Base-by-base conservation (phyloP, 106 monocot genomes). In the Vanilla planifolia region DNA sequence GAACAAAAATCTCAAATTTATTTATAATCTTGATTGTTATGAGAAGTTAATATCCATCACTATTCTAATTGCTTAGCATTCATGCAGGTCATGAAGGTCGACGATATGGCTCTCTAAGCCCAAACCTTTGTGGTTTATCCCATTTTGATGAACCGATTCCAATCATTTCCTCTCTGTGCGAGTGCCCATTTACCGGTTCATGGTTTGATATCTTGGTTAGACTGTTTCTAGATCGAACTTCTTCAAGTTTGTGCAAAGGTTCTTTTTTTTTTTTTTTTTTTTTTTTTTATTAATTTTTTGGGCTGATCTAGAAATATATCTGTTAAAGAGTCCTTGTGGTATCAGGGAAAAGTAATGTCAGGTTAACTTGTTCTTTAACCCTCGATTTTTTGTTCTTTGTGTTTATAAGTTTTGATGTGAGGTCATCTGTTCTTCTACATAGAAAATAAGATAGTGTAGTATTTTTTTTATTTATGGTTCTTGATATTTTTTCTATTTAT, bases 11-110 rank as follows among this genome's bases (percentile, higher is more conserved):
- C n/a, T n/a, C n/a, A n/a, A n/a, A n/a, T n/a, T n/a, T n/a, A n/a
- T n/a, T n/a, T n/a, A n/a, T n/a, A n/a, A n/a, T n/a, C n/a, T n/a
- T n/a, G n/a, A n/a, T n/a, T n/a, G n/a, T n/a, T n/a, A n/a, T n/a
- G n/a, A n/a, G n/a, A n/a, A n/a, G n/a, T n/a, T n/a, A n/a, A n/a
- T n/a, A n/a, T n/a, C n/a, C n/a, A n/a, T n/a, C n/a, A n/a, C n/a
- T n/a, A n/a, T n/a, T n/a, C n/a, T n/a, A n/a, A n/a, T n/a, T n/a
- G n/a, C n/a, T n/a, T n/a, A n/a, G n/a, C n/a, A n/a, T 52, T 11
- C 13, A 27, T 30, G 53, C 53, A 53, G 53, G 17, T 53, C 15
- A 53, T 53, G 53, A 30, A 53, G 53, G n/a, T 53, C 32, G 53
- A 53, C 17, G 32, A 53, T 53, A 53, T 53, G 53, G 53, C 53